These are phyloP conservation scores for Boletellus deceptivus DNA, from an alignment of 1,284 basidiomycete species.

Conservation along the genomic window DNA sequence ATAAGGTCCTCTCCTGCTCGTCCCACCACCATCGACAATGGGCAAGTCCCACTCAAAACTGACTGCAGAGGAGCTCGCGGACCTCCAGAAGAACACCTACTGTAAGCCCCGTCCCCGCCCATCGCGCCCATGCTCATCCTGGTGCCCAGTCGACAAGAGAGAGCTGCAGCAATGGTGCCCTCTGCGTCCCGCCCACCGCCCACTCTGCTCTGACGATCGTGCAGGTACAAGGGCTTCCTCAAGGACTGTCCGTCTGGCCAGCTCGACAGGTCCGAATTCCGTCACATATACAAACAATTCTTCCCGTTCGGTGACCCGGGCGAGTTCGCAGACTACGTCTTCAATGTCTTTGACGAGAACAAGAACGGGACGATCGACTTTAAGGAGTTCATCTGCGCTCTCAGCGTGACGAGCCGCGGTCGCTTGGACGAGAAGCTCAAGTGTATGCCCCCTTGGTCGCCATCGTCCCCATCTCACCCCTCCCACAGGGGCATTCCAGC, in stretches of 20 bases:
- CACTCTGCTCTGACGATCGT: constrained; percentile 11
- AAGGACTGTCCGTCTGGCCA: constrained; percentile 98
- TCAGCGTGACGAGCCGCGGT: constrained; percentile 93
- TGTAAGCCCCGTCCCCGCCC: constrained; percentile 57
- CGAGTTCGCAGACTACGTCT: constrained; percentile 98
- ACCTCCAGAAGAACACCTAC: constrained; percentile 98
- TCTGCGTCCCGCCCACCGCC: constrained; percentile 4
- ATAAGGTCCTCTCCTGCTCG: constrained; percentile 30
- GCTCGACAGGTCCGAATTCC: constrained; percentile 95
- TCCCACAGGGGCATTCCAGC: constrained; percentile 92
- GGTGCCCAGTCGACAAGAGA: constrained; percentile 89
- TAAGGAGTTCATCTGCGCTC: constrained; percentile 98
- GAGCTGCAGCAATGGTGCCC: constrained; percentile 96
- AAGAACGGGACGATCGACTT: constrained; percentile 97
- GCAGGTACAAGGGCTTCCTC: constrained; percentile 97
- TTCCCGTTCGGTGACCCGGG: constrained; percentile 98
- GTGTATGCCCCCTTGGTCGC: constrained; percentile 56
- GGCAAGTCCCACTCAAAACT: constrained; percentile 98
- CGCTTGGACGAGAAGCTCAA: constrained; percentile 97
- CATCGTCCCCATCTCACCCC: constrained; percentile 15
- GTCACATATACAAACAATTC: constrained; percentile 99
- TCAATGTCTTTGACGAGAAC: constrained; percentile 97
- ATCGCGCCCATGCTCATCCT: constrained; percentile 11
- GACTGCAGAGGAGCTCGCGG: constrained; percentile 90
- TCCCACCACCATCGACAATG: constrained; percentile 48